phyloP scores from a whole-genome alignment of 352 stramenopile genomes.

The Saprolegnia parasitica region DNA sequence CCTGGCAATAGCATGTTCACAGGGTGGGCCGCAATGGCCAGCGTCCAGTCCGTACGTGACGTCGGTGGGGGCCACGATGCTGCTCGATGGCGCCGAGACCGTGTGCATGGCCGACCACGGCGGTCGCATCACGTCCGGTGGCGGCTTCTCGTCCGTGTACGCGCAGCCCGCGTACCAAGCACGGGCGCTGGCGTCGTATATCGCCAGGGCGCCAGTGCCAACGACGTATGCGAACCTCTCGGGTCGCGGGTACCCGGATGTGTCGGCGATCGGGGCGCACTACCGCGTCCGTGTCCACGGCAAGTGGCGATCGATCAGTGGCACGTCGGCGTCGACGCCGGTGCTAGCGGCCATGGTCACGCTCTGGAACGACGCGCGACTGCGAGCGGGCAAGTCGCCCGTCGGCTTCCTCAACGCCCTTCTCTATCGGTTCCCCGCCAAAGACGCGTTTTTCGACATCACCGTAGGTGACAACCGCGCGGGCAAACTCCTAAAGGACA shows the following conservation, averaged over 20 bases:
- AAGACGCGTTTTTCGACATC: constrained; percentile 79
- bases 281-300: constrained; percentile 67
- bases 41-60: constrained; percentile 86
- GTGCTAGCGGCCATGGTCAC: constrained; percentile 82
- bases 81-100: constrained; percentile 54
- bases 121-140: constrained; percentile 74
- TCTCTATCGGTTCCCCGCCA: constrained; percentile 69
- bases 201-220: constrained; percentile 31
- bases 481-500: constrained; percentile 33
- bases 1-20: constrained; percentile 47
- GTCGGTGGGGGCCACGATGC: constrained; percentile 84
- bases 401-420: constrained; percentile 86
- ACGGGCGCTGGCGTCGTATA: constrained; percentile 55
- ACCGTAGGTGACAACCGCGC: constrained; percentile 77
- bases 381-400: constrained; percentile 66
- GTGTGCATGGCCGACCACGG: constrained; percentile 63
- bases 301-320: constrained; percentile 44
- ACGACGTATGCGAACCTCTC: constrained; percentile 58
- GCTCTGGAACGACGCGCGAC: constrained; percentile 78
- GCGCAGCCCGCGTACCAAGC: constrained; percentile 65
- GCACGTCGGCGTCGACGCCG: constrained; percentile 83
- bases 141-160: constrained; percentile 87
- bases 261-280: constrained; percentile 61
- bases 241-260: constrained; percentile 85
- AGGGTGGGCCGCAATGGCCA: constrained; percentile 67